Evolutionary conservation across 306 rosid species (phyloP).

Genomic region (Begonia fuchsioides): DNA sequence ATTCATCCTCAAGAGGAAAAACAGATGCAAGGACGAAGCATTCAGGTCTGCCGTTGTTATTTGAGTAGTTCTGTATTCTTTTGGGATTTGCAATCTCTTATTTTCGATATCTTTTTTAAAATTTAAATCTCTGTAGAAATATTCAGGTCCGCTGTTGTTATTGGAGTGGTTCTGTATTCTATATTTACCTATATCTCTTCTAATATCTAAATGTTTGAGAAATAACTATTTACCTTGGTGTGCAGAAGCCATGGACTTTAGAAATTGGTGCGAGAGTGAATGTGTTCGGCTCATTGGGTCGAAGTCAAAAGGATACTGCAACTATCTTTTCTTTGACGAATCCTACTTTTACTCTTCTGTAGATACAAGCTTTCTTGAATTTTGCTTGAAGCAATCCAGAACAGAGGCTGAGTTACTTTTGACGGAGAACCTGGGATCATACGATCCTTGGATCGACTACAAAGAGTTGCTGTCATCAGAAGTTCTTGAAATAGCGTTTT

Average conservation of each 20-base stretch:
- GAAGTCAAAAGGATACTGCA: not conserved
- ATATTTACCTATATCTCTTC: not conserved
- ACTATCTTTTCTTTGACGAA: too few species aligned
- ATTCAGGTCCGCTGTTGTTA: conserved; percentile 23
- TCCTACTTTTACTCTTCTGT: conserved; percentile 13
- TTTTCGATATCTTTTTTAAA: not conserved
- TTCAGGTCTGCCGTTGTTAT: conserved; percentile 38
- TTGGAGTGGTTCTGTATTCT: not conserved
- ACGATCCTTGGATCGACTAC: conserved; percentile 83
- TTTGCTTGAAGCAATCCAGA: conserved; percentile 87
- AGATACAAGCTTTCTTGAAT: conserved; percentile 88
- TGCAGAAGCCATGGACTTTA: conserved; percentile 80
- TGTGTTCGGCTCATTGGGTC: conserved; percentile 71
- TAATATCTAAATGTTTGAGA: not conserved
- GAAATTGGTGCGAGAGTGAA: conserved; percentile 86
- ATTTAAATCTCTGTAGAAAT: too few species aligned
- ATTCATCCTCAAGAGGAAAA: conserved; percentile 34
- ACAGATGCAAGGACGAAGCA: conserved; percentile 52
- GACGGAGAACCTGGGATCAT: conserved; percentile 68
- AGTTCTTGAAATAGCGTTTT: conserved; percentile 74
- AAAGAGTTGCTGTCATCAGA: conserved; percentile 67
- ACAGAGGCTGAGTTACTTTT: conserved; percentile 79
- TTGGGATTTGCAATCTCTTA: too few species aligned
- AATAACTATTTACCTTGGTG: conserved; percentile 22
- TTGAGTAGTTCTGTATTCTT: not conserved